These are phyloP conservation scores for Ophiostoma angusticollis DNA, from an alignment of 2,329 filamentous ascomycete genomes.

Conservation along the genomic window DNA sequence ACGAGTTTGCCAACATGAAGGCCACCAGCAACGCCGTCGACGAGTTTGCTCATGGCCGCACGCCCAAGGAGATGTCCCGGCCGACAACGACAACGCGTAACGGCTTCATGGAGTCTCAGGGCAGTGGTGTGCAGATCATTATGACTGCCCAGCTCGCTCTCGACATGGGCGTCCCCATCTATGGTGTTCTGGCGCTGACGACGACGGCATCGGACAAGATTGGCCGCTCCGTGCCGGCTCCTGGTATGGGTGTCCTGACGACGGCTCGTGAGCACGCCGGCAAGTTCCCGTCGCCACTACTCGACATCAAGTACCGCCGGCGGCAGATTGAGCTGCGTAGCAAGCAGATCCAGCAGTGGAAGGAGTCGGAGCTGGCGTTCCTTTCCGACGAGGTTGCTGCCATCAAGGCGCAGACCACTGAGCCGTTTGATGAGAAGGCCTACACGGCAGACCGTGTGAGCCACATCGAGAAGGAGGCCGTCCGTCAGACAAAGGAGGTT, in stretches of 20 bases:
- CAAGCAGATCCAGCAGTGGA: conserved; percentile 91
- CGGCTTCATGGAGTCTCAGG: conserved; percentile 99
- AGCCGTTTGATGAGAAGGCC: conserved; percentile 66
- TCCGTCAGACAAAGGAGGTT: conserved; percentile 84
- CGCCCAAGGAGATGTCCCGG: conserved; percentile 93
- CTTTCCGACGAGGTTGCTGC: conserved; percentile 85
- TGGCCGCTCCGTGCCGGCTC: conserved; percentile 89
- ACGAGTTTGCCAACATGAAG: conserved; percentile 99
- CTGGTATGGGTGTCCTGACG: conserved; percentile 91
- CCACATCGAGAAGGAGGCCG: conserved; percentile 81
- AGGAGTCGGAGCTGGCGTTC: conserved; percentile 87
- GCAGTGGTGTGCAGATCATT: conserved; percentile 94
- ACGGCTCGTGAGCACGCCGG: conserved; percentile 81
- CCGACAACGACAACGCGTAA: conserved; percentile 93
- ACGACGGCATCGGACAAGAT: conserved; percentile 99
- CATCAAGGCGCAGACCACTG: conserved; percentile 64
- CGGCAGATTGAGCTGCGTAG: conserved; percentile 89
- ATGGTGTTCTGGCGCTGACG: conserved; percentile 85
- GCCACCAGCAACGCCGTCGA: conserved; percentile 96
- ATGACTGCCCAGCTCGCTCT: conserved; percentile 94
- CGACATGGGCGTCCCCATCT: conserved; percentile 97
- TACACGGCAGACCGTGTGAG: conserved; percentile 74
- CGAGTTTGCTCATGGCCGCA: conserved; percentile 89
- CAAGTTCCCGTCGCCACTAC: conserved; percentile 87
- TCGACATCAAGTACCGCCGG: conserved; percentile 95